A percentile compares a stretch with the other conserved stretches of the same genome.
Conservation (phyloP, 2,329 filamentous ascomycete genomes). For the Pestalotiopsis sp. region DNA sequence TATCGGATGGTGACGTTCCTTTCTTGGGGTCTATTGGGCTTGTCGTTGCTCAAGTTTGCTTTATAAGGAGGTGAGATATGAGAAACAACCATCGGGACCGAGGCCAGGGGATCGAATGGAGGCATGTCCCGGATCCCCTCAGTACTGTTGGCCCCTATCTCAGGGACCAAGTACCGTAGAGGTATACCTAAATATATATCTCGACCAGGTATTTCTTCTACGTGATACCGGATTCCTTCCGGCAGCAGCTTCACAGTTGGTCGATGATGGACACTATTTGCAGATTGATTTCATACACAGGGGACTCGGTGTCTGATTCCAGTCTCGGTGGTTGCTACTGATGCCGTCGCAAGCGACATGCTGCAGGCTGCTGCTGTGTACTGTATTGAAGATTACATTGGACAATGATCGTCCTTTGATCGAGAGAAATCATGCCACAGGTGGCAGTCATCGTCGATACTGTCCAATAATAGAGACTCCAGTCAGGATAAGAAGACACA, state of each 20-base stretch:
- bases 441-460: too few species aligned
- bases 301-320: too few species aligned
- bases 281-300: too few species aligned
- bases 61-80: background rate
- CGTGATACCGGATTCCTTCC: background rate
- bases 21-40: background rate
- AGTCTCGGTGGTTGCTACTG: too few species aligned
- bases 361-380: too few species aligned
- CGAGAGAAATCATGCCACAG: too few species aligned
- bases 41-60: background rate
- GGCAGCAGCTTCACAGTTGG: background rate
- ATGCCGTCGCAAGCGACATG: too few species aligned
- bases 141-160: background rate
- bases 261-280: background rate
- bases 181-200: background rate
- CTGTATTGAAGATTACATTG: too few species aligned
- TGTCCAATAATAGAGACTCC: too few species aligned
- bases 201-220: background rate
- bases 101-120: background rate
- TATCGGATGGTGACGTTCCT: background rate
- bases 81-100: background rate
- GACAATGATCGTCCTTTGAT: too few species aligned
- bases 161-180: background rate
- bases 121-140: background rate
- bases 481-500: too few species aligned